Conservation (phyloP, 2,329 filamentous ascomycete species). For the Xylariaceae sp. region DNA sequence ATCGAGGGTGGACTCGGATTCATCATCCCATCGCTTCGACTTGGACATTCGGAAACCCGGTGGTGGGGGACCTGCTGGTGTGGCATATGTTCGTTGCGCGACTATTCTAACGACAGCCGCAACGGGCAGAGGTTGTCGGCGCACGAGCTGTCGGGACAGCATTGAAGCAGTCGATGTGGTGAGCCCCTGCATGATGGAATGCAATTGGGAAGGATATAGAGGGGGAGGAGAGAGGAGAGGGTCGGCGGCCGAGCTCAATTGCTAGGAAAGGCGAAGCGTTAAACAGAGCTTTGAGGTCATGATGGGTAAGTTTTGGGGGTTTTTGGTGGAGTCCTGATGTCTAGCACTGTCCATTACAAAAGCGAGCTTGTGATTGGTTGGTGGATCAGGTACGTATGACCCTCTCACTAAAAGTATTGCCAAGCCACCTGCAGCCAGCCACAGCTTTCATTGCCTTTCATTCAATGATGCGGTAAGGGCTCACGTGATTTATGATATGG, state of each 20-base stretch:
- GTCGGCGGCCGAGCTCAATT: slow-evolving; percentile 27
- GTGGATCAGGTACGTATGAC: slow-evolving; percentile 10
- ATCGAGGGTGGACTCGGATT: slow-evolving; percentile 78
- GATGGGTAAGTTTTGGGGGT: slow-evolving; percentile 35
- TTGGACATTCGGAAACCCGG: slow-evolving; percentile 79
- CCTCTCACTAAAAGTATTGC: neutral
- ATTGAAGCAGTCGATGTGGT: slow-evolving; percentile 37
- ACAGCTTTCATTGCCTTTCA: too few species aligned
- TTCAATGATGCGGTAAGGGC: too few species aligned
- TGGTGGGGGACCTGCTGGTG: slow-evolving; percentile 79
- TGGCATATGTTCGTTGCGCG: slow-evolving; percentile 59
- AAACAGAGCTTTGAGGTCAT: slow-evolving; percentile 35
- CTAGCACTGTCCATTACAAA: slow-evolving; percentile 38
- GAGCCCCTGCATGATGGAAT: slow-evolving; percentile 42
- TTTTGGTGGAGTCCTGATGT: slow-evolving; percentile 39
- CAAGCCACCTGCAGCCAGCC: neutral
- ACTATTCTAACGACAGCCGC: slow-evolving; percentile 41
- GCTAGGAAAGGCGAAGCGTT: slow-evolving; percentile 29
- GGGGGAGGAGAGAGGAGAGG: slow-evolving; percentile 27
- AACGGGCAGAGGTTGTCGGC: slow-evolving; percentile 37
- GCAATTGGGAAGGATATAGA: slow-evolving; percentile 33
- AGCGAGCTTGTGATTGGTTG: slow-evolving; percentile 34
- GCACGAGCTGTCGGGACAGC: slow-evolving; percentile 44
- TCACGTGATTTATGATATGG: too few species aligned
- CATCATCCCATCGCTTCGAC: slow-evolving; percentile 80